A percentile compares a stretch with the other conserved stretches of the same genome.
Conservation (phyloP, 2,329 filamentous ascomycete genomes). For the Pseudogymnoascus sp. region DNA sequence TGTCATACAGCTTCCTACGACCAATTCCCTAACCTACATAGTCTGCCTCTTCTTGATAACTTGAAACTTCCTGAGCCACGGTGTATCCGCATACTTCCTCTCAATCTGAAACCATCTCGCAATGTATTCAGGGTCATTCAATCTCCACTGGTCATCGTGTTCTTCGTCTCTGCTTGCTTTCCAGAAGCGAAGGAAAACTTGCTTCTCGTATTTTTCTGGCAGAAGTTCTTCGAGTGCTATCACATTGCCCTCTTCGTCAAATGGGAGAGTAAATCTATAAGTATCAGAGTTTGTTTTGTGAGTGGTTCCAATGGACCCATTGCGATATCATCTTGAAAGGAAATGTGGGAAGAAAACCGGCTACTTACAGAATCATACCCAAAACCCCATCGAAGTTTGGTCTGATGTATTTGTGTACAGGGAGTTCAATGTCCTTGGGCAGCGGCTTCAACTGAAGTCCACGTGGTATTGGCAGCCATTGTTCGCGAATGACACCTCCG, state of each 20-base stretch:
- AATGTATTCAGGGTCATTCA: conserved; percentile 2
- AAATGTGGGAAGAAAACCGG: neutral
- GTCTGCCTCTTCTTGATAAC: neutral
- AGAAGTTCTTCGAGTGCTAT: neutral
- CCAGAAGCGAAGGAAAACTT: conserved; percentile 2
- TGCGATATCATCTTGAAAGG: neutral
- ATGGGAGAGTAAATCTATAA: neutral
- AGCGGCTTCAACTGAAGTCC: neutral
- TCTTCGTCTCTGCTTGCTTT: neutral
- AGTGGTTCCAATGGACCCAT: neutral
- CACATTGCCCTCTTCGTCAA: neutral
- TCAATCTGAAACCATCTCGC: neutral
- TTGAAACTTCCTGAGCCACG: neutral
- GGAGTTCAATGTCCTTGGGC: neutral
- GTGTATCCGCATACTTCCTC: conserved; percentile 5
- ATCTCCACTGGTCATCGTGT: neutral
- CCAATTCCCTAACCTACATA: neutral
- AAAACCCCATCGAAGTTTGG: neutral
- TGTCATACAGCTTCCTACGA: neutral
- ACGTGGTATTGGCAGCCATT: neutral
- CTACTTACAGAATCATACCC: neutral
- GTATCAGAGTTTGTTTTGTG: neutral
- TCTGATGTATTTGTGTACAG: neutral
- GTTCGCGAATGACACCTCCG: conserved; percentile 1
- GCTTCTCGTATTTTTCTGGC: neutral